Evolutionary conservation across 2,329 filamentous ascomycete species (phyloP).

Genomic region (Penicillium sp.): DNA sequence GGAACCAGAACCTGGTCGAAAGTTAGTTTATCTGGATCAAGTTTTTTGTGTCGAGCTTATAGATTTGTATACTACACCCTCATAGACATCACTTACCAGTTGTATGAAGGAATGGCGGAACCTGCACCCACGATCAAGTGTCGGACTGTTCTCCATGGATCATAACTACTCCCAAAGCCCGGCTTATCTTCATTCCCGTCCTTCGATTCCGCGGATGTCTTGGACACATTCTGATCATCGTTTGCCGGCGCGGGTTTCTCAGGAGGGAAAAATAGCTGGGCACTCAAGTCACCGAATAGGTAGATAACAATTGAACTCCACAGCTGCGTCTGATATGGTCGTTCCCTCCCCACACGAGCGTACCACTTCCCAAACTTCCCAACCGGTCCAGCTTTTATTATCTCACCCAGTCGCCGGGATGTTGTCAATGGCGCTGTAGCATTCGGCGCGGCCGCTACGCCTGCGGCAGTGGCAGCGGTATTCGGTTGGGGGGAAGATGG

Average conservation of each 20-base stretch:
- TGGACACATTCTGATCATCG: slow-evolving; percentile 44
- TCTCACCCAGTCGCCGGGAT: slow-evolving; percentile 29
- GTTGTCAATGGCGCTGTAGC: slow-evolving; percentile 17
- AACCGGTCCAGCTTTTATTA: slow-evolving; percentile 31
- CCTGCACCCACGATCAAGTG: slow-evolving; percentile 72
- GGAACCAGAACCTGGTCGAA: slow-evolving; percentile 67
- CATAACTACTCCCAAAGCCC: slow-evolving; percentile 50
- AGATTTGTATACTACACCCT: background rate
- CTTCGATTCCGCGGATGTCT: slow-evolving; percentile 21
- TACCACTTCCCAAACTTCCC: slow-evolving; percentile 52
- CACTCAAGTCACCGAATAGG: slow-evolving; percentile 72
- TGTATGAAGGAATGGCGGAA: slow-evolving; percentile 74
- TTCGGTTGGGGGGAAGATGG: slow-evolving; percentile 1
- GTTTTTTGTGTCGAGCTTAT: background rate
- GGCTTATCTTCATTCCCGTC: slow-evolving; percentile 33
- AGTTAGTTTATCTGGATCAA: background rate
- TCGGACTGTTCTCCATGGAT: slow-evolving; percentile 66
- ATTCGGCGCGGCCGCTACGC: slow-evolving; percentile 23
- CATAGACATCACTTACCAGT: slow-evolving; percentile 78
- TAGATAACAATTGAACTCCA: slow-evolving; percentile 75
- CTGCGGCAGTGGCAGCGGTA: slow-evolving; percentile 19
- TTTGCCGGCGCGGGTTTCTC: slow-evolving; percentile 28
- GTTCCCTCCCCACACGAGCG: slow-evolving; percentile 65
- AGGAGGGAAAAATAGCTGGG: slow-evolving; percentile 63
- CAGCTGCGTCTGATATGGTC: slow-evolving; percentile 79